Evolutionary conservation across 306 rosid genomes (phyloP).

Genomic region (Acacia acuminata): DNA sequence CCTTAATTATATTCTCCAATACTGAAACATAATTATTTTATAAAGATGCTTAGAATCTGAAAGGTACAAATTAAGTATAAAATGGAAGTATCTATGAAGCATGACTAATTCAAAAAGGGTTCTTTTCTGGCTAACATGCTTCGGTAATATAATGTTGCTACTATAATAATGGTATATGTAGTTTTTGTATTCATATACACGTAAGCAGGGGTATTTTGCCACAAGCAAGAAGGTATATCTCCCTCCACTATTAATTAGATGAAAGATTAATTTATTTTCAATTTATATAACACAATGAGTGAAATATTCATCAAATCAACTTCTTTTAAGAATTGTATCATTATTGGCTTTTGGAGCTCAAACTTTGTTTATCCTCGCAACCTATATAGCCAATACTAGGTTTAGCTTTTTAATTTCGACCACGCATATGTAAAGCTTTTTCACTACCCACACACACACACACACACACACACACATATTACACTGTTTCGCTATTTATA

Average conservation of each 20-base stretch:
- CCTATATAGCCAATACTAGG: background rate
- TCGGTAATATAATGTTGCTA: too few species aligned
- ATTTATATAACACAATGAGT: background rate
- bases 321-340: background rate
- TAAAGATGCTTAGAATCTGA: background rate
- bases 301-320: background rate
- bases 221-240: background rate
- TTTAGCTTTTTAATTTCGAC: background rate
- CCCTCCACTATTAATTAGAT: background rate
- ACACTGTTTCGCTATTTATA: background rate
- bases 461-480: too few species aligned
- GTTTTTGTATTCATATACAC: too few species aligned
- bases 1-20: background rate
- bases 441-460: background rate
- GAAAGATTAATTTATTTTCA: background rate
- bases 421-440: background rate
- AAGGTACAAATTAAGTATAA: background rate
- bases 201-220: background rate
- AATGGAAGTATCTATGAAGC: background rate
- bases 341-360: background rate
- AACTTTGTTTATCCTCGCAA: background rate
- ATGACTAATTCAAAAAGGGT: background rate
- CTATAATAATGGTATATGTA: background rate
- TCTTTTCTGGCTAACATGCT: background rate
- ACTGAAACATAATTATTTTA: background rate